Conservation (phyloP, 331 rosid genomes). For the Quercus phellos region DNA sequence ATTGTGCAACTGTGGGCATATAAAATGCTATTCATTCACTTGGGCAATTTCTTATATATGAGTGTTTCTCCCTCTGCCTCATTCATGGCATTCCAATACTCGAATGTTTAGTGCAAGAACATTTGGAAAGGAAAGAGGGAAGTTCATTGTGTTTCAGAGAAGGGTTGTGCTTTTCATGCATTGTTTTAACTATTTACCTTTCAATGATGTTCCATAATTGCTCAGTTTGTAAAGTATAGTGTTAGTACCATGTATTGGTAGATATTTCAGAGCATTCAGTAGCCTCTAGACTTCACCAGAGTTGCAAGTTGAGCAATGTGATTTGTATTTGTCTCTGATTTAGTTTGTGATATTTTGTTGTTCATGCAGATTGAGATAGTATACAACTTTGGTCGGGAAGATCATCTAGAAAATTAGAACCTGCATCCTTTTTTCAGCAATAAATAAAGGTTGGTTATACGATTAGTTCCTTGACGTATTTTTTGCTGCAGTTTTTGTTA, state of each 20-base stretch:
- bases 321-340: conserved; percentile 18
- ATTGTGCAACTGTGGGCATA: neutral
- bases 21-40: neutral
- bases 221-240: neutral
- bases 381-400: conserved; percentile 83
- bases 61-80: neutral
- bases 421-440: conserved; percentile 21
- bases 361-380: conserved; percentile 79
- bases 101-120: neutral
- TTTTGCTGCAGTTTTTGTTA: neutral
- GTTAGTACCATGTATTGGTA: neutral
- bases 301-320: neutral
- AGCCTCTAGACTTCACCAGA: neutral
- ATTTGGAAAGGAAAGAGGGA: neutral
- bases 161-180: neutral
- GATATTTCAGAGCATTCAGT: neutral
- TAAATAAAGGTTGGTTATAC: conserved; percentile 47
- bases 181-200: neutral
- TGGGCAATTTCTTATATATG: neutral
- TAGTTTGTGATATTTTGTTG: conserved; percentile 18
- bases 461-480: conserved; percentile 9
- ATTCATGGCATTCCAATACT: neutral
- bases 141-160: neutral
- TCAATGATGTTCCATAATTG: neutral
- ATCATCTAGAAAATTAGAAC: conserved; percentile 43